Conservation (phyloP, 2,329 filamentous ascomycete genomes). For the Exserohilum turcica region DNA sequence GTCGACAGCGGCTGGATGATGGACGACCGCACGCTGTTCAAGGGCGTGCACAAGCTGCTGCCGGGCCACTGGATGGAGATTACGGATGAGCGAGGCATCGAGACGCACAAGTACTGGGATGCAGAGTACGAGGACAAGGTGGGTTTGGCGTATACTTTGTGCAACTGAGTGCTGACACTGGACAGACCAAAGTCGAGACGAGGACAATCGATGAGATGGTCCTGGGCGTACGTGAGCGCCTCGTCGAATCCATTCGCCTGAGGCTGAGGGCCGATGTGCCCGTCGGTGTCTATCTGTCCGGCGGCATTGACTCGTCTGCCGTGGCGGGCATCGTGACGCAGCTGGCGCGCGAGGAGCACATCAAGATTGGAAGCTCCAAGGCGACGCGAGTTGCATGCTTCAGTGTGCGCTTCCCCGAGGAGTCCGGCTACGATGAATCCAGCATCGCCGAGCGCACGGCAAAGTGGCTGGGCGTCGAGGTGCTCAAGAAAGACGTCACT, state of each 20-base stretch:
- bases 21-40: constrained; percentile 57
- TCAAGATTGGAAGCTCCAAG: neutral
- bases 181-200: neutral
- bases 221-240: constrained; percentile 51
- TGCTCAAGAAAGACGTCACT: constrained; percentile 45
- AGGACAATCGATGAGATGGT: neutral
- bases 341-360: neutral
- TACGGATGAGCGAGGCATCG: constrained; percentile 27
- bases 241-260: constrained; percentile 58
- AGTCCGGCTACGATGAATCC: constrained; percentile 59
- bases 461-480: neutral
- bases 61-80: constrained; percentile 46
- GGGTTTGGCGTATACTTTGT: too few relatives aligned
- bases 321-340: constrained; percentile 61
- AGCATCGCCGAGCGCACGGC: constrained; percentile 9
- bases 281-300: constrained; percentile 61
- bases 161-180: neutral
- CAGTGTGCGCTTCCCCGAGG: constrained; percentile 27
- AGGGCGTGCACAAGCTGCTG: constrained; percentile 53
- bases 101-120: neutral
- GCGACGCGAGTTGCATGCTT: neutral
- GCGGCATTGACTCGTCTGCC: constrained; percentile 63
- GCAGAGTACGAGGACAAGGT: neutral
- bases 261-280: constrained; percentile 63
- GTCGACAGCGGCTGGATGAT: constrained; percentile 51